Evolutionary conservation across 495 filamentous ascomycete species (phyloP), one percentile per base, ranked within the genome.

Genomic region (Neurospora pannonica): DNA sequence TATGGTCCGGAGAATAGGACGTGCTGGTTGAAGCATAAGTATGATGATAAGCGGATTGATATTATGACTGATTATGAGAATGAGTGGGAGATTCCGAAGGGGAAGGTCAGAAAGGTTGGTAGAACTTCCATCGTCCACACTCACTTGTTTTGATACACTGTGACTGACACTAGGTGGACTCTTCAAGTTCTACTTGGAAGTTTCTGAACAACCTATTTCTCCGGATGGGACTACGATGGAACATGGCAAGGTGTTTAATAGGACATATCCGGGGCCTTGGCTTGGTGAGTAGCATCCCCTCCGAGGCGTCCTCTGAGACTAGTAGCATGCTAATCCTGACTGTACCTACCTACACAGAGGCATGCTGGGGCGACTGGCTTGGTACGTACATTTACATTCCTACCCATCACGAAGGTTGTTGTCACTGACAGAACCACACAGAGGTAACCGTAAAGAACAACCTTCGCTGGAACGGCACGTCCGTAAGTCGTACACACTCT

Each of bases 181-280:
- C 11, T 39, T n/a, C 11, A 6, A 75, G 67, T 75, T 71, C 37
- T 62, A 73, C 37, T 37, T 75, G 34, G 74, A 75, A 21, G 71
- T 75, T 8, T 75, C 74, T 0, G 74, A 75, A 17, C 62, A 75
- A 34, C 74, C 74, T 13, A 75, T 75, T 24, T 28, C 74, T 7
- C 74, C 74, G 21, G 74, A 75, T 39, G 74, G 74, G 1, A 31
- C 46, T 6, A 75, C 74, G 13, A 75, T 75, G 74, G 74, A 75
- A 28, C 74, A 75, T 46, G 74, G 74, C 38, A 75, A 75, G 42
- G 71, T 75, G 17, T 75, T 75, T 28, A 73, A 75, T 6, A 6
- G 74, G 1, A 69, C 40, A 1, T 75, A 75, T 71, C 74, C 74
- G 0, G 74, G 74, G 3, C 74, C 74, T 34, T 75, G 74, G 74